A percentile compares a stretch with the other conserved stretches of the same genome.
Evolutionary conservation across 2,329 filamentous ascomycete species (phyloP).

Genomic region (Sporothrix brunneoviolacea): DNA sequence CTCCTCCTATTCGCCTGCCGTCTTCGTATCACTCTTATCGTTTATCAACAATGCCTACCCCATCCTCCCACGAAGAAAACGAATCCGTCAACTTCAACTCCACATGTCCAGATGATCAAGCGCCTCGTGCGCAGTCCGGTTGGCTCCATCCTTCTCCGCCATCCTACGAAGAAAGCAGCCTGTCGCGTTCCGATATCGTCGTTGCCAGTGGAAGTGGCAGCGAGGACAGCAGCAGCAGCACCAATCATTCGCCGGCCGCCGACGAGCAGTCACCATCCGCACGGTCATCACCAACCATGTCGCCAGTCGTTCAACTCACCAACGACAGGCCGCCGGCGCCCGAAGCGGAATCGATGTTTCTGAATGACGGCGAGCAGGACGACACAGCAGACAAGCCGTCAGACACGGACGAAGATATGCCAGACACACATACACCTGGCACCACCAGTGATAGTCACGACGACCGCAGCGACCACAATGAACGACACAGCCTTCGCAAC

Average conservation of each 20-base stretch:
- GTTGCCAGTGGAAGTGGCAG: background rate
- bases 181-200: background rate
- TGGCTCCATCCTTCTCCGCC: constrained; percentile 20
- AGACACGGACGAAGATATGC: constrained; percentile 22
- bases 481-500: background rate
- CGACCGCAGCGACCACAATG: background rate
- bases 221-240: constrained; percentile 8
- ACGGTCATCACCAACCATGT: constrained; percentile 37
- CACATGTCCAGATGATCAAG: constrained; percentile 38
- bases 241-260: background rate
- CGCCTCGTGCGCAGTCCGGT: constrained; percentile 21
- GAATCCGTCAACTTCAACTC: constrained; percentile 29
- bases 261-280: constrained; percentile 16
- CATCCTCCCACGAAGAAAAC: constrained; percentile 16
- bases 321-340: background rate
- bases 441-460: background rate
- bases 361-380: constrained; percentile 14
- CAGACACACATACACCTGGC: background rate
- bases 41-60: constrained; percentile 21
- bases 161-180: constrained; percentile 11
- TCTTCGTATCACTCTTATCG: too few species aligned
- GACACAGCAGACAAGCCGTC: constrained; percentile 23
- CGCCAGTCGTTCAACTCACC: constrained; percentile 33
- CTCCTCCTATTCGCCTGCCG: background rate
- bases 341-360: constrained; percentile 16